phyloP scores from a whole-genome alignment of 2,329 filamentous ascomycete genomes.

The Rhynchosporium secalis region DNA sequence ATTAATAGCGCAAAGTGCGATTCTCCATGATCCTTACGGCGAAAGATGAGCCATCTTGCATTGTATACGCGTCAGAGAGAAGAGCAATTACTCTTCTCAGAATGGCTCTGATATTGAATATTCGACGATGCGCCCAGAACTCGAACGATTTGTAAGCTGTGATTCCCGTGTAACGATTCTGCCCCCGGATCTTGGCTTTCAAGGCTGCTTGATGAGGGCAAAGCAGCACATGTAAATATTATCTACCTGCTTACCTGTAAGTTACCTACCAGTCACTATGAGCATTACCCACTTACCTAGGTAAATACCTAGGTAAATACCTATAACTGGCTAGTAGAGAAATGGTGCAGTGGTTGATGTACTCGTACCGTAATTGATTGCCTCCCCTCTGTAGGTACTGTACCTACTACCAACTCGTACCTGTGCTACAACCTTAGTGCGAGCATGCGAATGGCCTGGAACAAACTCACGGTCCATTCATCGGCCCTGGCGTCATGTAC shows the following conservation, averaged over 20 bases:
- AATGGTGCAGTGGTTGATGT: too few relatives aligned
- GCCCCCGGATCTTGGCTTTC: not conserved
- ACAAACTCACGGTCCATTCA: constrained; percentile 2
- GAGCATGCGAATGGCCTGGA: not conserved
- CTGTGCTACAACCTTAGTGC: not conserved
- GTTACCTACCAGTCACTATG: too few relatives aligned
- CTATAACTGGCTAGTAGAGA: not conserved
- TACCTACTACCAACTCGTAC: too few relatives aligned
- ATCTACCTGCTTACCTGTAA: not conserved
- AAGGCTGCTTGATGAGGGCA: not conserved
- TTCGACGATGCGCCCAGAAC: not conserved
- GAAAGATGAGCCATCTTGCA: constrained; percentile 4
- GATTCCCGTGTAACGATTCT: not conserved
- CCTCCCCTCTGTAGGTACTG: not conserved
- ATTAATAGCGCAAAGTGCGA: not conserved
- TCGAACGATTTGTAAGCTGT: constrained; percentile 1
- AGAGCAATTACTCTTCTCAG: not conserved
- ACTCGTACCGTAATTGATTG: constrained; percentile 5
- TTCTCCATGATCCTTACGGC: too few relatives aligned
- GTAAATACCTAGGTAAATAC: too few relatives aligned
- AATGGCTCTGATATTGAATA: not conserved
- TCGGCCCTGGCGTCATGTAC: not conserved
- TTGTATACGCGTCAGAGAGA: not conserved
- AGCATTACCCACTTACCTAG: too few relatives aligned
- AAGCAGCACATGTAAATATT: not conserved